Evolutionary conservation across 2,329 filamentous ascomycete genomes (phyloP).

Genomic region (Nectriaceae sp.): DNA sequence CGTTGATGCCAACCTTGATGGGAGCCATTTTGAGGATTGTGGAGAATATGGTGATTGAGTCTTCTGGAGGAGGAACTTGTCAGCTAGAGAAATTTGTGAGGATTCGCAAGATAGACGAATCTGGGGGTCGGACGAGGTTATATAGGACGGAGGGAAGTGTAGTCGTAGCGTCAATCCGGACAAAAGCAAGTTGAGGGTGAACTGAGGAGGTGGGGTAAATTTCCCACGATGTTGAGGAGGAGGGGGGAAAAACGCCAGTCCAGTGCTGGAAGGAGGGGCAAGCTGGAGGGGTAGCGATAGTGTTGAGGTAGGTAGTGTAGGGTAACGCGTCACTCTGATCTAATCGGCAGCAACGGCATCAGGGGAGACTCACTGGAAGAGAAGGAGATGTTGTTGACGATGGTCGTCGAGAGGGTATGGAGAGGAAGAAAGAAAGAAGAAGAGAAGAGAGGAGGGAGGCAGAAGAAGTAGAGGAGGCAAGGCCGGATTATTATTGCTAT

Average conservation of each 20-base stretch:
- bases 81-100: not conserved
- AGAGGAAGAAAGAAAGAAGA: not conserved
- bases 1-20: conserved; percentile 94
- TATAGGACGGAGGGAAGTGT: conserved; percentile 5
- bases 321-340: too few relatives aligned
- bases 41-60: conserved; percentile 8
- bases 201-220: conserved; percentile 1
- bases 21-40: conserved; percentile 41
- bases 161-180: not conserved
- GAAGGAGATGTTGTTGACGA: not conserved
- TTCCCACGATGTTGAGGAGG: not conserved
- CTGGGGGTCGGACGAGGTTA: conserved; percentile 22
- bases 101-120: conserved; percentile 9
- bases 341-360: not conserved
- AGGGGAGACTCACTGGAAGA: not conserved
- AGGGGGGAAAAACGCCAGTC: not conserved
- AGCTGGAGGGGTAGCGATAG: conserved; percentile 1
- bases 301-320: not conserved
- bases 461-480: conserved; percentile 10
- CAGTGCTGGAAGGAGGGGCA: not conserved
- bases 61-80: not conserved
- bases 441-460: conserved; percentile 11
- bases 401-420: not conserved
- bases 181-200: not conserved
- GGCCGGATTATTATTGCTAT: not conserved